These are phyloP conservation scores for Hyphodiscus hymeniophilus DNA, from an alignment of 495 filamentous ascomycete species.

Conservation along the genomic window DNA sequence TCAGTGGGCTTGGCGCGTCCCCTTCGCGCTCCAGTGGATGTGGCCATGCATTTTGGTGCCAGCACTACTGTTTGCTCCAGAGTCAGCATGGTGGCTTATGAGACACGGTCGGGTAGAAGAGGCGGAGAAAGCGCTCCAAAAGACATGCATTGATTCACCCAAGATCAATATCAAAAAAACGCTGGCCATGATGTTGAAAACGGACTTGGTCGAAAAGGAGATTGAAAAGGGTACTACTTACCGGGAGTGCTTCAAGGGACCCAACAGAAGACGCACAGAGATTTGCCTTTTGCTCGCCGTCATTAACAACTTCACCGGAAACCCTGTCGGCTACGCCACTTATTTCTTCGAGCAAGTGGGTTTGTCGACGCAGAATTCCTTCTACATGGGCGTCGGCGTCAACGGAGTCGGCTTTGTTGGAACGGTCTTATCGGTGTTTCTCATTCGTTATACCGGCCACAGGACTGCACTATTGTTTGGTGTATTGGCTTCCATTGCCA, in stretches of 20 bases:
- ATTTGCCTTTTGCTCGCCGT: slow-evolving; percentile 63
- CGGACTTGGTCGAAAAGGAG: slow-evolving; percentile 49
- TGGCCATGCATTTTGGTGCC: slow-evolving; percentile 42
- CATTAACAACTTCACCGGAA: slow-evolving; percentile 59
- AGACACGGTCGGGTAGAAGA: slow-evolving; percentile 44
- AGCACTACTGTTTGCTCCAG: slow-evolving; percentile 34
- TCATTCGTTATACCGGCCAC: slow-evolving; percentile 40
- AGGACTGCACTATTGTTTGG: slow-evolving; percentile 39
- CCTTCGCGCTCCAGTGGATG: slow-evolving; percentile 47
- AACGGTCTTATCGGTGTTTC: slow-evolving; percentile 35
- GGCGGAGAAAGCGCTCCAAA: slow-evolving; percentile 36
- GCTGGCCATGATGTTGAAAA: slow-evolving; percentile 52
- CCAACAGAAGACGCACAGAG: slow-evolving; percentile 58
- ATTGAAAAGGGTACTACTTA: slow-evolving; percentile 50
- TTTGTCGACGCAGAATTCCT: slow-evolving; percentile 24
- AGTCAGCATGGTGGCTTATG: slow-evolving; percentile 46
- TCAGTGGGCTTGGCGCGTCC: slow-evolving; percentile 47
- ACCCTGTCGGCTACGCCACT: slow-evolving; percentile 59
- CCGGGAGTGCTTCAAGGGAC: slow-evolving; percentile 58
- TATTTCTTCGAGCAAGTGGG: slow-evolving; percentile 55
- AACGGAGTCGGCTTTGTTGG: slow-evolving; percentile 26
- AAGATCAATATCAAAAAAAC: slow-evolving; percentile 31
- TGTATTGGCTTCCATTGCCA: slow-evolving; percentile 30
- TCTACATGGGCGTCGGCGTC: slow-evolving; percentile 35
- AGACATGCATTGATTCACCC: slow-evolving; percentile 32